phyloP scores from a whole-genome alignment of 2,329 filamentous ascomycete genomes.

The Talaromyces sp. region DNA sequence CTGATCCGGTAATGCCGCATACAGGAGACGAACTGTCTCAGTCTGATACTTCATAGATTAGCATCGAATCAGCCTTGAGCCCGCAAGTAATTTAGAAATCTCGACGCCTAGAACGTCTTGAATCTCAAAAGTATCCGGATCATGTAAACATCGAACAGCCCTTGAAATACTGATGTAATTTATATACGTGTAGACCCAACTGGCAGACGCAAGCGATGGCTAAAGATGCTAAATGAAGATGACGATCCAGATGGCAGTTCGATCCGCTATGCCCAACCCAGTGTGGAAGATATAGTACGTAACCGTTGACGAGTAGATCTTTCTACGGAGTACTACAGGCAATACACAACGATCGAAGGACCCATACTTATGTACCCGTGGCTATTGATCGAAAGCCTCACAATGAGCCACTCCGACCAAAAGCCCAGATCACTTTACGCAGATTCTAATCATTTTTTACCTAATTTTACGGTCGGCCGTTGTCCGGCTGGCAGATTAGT shows the following conservation, averaged over 20 bases:
- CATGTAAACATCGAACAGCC: not conserved
- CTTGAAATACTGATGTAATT: not conserved
- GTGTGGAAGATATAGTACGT: not conserved
- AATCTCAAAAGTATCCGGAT: not conserved
- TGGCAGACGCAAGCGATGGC: not conserved
- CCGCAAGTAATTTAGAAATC: not conserved
- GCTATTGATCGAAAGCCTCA: not conserved
- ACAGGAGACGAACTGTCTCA: not conserved
- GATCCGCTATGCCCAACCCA: not conserved
- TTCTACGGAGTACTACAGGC: not conserved
- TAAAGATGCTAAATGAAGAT: not conserved
- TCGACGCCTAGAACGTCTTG: not conserved
- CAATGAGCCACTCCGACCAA: not conserved
- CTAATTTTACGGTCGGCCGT: not conserved
- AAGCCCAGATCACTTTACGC: not conserved
- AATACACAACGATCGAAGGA: not conserved
- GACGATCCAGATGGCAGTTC: not conserved
- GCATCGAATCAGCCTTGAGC: not conserved
- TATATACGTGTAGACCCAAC: not conserved
- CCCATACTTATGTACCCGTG: not conserved
- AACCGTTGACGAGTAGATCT: not conserved
- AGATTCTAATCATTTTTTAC: not conserved
- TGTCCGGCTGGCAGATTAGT: not conserved
- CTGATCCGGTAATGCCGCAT: not conserved
- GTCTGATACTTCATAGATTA: not conserved